phyloP scores from a whole-genome alignment of 2,329 filamentous ascomycete species.

The Penicillium sp. region DNA sequence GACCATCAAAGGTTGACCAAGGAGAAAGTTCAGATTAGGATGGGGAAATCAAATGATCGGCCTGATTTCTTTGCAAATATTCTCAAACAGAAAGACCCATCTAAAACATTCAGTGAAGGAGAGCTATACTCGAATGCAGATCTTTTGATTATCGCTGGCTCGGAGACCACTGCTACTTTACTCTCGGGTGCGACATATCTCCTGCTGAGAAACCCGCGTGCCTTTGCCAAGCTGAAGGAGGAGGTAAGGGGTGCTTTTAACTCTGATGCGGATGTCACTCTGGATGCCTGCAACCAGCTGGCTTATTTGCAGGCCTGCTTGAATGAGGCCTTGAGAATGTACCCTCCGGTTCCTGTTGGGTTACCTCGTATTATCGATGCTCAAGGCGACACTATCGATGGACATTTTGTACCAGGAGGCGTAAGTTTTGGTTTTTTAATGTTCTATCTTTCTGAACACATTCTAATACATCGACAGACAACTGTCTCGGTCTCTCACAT shows the following conservation, averaged over 20 bases:
- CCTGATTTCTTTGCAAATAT: constrained; percentile 6
- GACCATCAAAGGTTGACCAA: constrained; percentile 4
- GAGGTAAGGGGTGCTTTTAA: constrained; percentile 39
- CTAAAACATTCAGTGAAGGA: constrained; percentile 14
- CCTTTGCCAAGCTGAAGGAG: constrained; percentile 31
- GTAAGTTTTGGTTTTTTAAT: constrained; percentile 5
- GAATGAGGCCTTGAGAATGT: constrained; percentile 47
- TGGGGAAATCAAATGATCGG: constrained; percentile 13
- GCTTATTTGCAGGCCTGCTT: constrained; percentile 47
- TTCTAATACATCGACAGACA: neutral
- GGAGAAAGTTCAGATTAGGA: constrained; percentile 6
- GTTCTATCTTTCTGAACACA: neutral
- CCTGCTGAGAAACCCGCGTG: constrained; percentile 37
- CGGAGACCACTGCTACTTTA: constrained; percentile 50
- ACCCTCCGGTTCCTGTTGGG: constrained; percentile 31
- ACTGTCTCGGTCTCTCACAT: neutral
- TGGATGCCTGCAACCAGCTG: constrained; percentile 26
- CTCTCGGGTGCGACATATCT: constrained; percentile 45
- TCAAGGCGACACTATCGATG: constrained; percentile 18
- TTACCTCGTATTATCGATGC: constrained; percentile 1
- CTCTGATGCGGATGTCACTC: constrained; percentile 28
- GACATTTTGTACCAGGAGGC: constrained; percentile 20
- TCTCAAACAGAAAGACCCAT: constrained; percentile 13
- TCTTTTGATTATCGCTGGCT: constrained; percentile 31
- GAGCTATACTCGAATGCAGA: constrained; percentile 31